These are phyloP conservation scores for Stylonectria norvegica DNA, from an alignment of 2,329 filamentous ascomycete genomes.

Conservation along the genomic window DNA sequence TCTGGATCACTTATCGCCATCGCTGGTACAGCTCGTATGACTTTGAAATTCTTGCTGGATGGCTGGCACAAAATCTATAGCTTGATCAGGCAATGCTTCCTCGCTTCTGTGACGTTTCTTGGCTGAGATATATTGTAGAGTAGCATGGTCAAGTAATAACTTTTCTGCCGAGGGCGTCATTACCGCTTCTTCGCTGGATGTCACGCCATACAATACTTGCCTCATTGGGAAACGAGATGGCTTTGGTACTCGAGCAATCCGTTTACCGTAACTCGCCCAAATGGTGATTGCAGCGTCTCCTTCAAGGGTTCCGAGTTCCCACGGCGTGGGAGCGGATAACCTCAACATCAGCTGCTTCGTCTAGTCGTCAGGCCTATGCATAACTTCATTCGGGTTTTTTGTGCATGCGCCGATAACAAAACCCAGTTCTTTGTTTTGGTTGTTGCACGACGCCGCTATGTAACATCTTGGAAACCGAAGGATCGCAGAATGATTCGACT, in stretches of 20 bases:
- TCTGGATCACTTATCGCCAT: too few relatives aligned
- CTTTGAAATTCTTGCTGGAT: too few relatives aligned
- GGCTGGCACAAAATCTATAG: conserved; percentile 37
- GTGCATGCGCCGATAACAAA: conserved; percentile 46
- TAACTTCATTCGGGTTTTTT: conserved; percentile 42
- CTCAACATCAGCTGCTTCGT: conserved; percentile 49
- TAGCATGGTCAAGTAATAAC: conserved; percentile 45
- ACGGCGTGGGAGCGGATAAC: conserved; percentile 45
- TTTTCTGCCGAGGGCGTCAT: conserved; percentile 36
- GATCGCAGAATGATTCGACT: conserved; percentile 47
- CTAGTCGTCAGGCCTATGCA: conserved; percentile 48
- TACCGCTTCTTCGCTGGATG: conserved; percentile 43
- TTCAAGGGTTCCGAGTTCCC: conserved; percentile 42
- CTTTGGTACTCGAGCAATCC: conserved; percentile 48
- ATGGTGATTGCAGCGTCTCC: conserved; percentile 35
- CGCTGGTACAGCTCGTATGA: too few relatives aligned
- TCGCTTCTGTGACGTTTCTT: conserved; percentile 43
- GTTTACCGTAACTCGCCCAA: conserved; percentile 43
- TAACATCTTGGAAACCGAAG: conserved; percentile 47
- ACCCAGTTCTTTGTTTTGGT: conserved; percentile 50
- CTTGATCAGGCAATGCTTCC: conserved; percentile 41
- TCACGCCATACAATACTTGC: conserved; percentile 41
- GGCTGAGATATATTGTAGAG: conserved; percentile 44
- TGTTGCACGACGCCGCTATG: conserved; percentile 44
- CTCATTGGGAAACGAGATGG: conserved; percentile 44